Conservation (phyloP, 768 basidiomycete species). For the Lactarius akahatsu region DNA sequence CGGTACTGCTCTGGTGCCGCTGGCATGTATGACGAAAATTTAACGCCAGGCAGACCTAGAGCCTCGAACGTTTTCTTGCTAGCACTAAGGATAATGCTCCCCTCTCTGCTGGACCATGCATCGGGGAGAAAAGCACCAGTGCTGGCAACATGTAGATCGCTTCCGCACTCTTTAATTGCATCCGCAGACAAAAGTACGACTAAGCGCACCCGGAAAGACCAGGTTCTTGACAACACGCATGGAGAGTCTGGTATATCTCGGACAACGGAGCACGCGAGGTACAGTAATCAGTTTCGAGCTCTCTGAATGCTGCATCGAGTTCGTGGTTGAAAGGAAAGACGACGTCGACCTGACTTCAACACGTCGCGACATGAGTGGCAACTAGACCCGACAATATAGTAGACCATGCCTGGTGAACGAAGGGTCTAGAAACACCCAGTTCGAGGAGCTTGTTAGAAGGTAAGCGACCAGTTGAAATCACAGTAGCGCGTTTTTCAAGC, state of each 20-base stretch:
- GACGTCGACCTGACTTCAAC: conserved; percentile 53
- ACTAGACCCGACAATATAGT: neutral
- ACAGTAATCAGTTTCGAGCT: conserved; percentile 46
- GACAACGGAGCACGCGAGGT: conserved; percentile 46
- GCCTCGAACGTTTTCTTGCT: conserved; percentile 58
- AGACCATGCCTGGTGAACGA: conserved; percentile 28
- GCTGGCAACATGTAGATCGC: conserved; percentile 18
- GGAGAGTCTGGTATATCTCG: conserved; percentile 42
- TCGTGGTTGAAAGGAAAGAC: conserved; percentile 50
- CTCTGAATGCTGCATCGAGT: conserved; percentile 42
- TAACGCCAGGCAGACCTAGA: conserved; percentile 58
- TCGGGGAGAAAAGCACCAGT: conserved; percentile 42
- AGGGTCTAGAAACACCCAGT: conserved; percentile 20
- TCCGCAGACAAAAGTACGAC: conserved; percentile 24
- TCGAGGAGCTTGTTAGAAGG: conserved; percentile 21
- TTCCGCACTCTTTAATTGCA: neutral
- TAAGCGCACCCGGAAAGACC: conserved; percentile 20
- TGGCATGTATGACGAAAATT: conserved; percentile 49
- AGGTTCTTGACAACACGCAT: conserved; percentile 35
- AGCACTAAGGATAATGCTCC: conserved; percentile 55
- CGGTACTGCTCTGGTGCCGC: conserved; percentile 40
- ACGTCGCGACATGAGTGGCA: conserved; percentile 2
- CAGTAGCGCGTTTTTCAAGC: conserved; percentile 24
- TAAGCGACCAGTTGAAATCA: conserved; percentile 26
- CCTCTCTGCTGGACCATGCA: conserved; percentile 66